Base-by-base conservation (phyloP, 2,329 filamentous ascomycete genomes). In the Phoma herbarum region DNA sequence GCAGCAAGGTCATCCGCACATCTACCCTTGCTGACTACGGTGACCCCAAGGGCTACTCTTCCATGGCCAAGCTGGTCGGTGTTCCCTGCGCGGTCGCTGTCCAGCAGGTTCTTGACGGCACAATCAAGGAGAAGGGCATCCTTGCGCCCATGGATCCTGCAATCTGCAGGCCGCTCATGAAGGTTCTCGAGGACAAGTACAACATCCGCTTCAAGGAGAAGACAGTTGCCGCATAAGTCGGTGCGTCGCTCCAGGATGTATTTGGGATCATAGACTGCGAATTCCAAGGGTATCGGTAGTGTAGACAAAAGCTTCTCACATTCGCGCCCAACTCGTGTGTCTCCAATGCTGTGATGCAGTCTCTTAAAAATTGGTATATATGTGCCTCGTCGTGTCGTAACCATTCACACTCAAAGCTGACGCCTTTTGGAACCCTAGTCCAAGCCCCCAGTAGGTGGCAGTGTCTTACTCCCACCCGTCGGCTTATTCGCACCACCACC, bases 11-110 rank as follows among this genome's bases (percentile, higher is more conserved):
- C 82, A 92, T 88, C 43, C 84, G 89, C 63, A 93, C 91, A 23
- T 92, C 89, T 41, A 97, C 93, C 1, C 86, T 97, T 16, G 84
- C 83, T 73, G 92, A 96, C 76, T 94, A 96, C 78, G 93, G 92
- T 75, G 88, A 88, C 71, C 89, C 90, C 57, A 84, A 86, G 66
- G 90, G 90, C 31, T 96, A 94, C 82, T 89, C 85, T 4, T 87
- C 90, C 67, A 96, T 97, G 92, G 91, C 91, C 44, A 90, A 88
- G 78, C 79, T 92, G 42, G 92, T 96, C 54, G 91, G 91, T 73
- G 83, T 93, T 4, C 90, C 90, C 5, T 90, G 88, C 68, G 88
- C 83, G 62, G 86, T 91, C 56, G 92, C 92, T 43, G 90, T 93
- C 16, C 73, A 91, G 83, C 86, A 90, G 81, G 89, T 95, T 23